A percentile compares a stretch with the other conserved stretches of the same genome.
Conservation (phyloP, 2,329 filamentous ascomycete species). For the Dendrostoma leiphaemia region DNA sequence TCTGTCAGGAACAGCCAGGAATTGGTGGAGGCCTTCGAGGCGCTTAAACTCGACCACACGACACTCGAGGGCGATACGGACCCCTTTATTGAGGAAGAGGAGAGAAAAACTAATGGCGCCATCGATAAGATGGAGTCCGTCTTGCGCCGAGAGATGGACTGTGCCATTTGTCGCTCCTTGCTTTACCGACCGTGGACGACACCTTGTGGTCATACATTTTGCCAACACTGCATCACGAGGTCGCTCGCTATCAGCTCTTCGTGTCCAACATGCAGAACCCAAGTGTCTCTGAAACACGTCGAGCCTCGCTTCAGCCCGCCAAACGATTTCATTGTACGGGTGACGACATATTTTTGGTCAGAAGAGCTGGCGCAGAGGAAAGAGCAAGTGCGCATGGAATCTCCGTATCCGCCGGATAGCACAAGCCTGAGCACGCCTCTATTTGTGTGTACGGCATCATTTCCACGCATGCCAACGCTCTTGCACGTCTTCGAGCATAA, state of each 20-base stretch:
- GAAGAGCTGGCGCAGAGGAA: slow-evolving; percentile 60
- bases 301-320: slow-evolving; percentile 41
- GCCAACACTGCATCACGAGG: slow-evolving; percentile 73
- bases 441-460: slow-evolving; percentile 80
- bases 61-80: slow-evolving; percentile 52
- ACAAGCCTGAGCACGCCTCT: slow-evolving; percentile 64
- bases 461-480: slow-evolving; percentile 81
- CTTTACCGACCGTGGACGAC: slow-evolving; percentile 83
- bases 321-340: slow-evolving; percentile 61
- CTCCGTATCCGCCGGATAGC: slow-evolving; percentile 43
- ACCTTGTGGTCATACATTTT: slow-evolving; percentile 86
- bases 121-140: slow-evolving; percentile 60
- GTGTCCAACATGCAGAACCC: slow-evolving; percentile 78
- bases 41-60: slow-evolving; percentile 56
- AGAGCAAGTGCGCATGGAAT: slow-evolving; percentile 55
- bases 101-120: slow-evolving; percentile 32
- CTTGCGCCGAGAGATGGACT: slow-evolving; percentile 73
- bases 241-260: slow-evolving; percentile 63
- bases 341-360: slow-evolving; percentile 69
- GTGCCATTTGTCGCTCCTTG: slow-evolving; percentile 81
- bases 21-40: slow-evolving; percentile 63
- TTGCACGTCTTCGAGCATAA: slow-evolving; percentile 91
- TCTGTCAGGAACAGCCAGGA: slow-evolving; percentile 54
- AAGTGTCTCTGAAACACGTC: slow-evolving; percentile 50
- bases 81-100: slow-evolving; percentile 26